phyloP scores from a whole-genome alignment of 1,284 basidiomycete species.

The Mycosarcoma maydis region DNA sequence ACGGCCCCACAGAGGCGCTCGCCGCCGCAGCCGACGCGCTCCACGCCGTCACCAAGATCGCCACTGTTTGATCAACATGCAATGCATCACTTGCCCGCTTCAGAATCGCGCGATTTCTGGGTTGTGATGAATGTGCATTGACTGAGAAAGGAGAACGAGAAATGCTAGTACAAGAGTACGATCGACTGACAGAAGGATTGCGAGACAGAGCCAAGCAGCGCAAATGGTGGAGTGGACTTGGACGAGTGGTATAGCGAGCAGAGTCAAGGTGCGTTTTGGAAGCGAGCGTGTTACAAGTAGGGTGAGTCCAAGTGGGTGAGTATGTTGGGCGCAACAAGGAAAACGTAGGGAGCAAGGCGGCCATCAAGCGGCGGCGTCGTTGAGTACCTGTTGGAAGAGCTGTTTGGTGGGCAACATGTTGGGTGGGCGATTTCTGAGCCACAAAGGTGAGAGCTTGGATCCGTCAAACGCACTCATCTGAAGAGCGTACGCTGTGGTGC shows the following conservation, averaged over 20 bases:
- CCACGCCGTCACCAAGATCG: slow-evolving; percentile 16
- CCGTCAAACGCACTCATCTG: slow-evolving; percentile 53
- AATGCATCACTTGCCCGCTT: no score
- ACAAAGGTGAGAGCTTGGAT: slow-evolving; percentile 50
- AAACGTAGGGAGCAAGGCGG: no score
- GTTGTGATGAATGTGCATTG: not conserved
- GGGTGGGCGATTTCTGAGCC: slow-evolving; percentile 50
- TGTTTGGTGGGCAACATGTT: slow-evolving; percentile 63
- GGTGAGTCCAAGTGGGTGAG: no score
- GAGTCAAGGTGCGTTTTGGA: no score
- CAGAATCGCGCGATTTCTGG: no score
- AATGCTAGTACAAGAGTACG: no score
- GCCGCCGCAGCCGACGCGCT: slow-evolving; percentile 33
- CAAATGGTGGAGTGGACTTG: no score
- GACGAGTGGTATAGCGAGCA: no score
- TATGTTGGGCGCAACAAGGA: no score
- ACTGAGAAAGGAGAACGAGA: not conserved
- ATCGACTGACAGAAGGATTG: no score
- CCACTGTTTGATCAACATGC: not conserved
- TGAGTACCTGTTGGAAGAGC: slow-evolving; percentile 54
- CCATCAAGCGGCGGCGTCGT: slow-evolving; percentile 17
- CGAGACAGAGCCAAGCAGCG: no score
- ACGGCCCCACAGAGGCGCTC: slow-evolving; percentile 45
- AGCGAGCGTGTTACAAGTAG: no score
- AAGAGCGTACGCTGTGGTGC: slow-evolving; percentile 43